Conservation (phyloP, 805 yeast species). For the Wickerhamiella brachini region DNA sequence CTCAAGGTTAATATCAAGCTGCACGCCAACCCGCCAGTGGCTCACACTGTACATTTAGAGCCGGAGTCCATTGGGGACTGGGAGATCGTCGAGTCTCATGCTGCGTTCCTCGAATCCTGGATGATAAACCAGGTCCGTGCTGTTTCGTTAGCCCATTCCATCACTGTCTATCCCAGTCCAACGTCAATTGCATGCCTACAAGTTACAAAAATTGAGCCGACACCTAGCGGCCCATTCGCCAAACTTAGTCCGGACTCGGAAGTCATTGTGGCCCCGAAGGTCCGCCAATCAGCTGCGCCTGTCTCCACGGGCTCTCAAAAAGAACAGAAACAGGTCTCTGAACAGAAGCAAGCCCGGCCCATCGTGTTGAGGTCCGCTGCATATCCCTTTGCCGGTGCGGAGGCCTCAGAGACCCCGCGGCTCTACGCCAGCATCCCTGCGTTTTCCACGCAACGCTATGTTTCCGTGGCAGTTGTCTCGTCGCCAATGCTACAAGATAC, state of each 20-base stretch:
- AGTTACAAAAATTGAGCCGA: constrained; percentile 35
- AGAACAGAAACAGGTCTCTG: not conserved
- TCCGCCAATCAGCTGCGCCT: not conserved
- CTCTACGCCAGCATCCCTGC: constrained; percentile 7
- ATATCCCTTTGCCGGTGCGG: constrained; percentile 6
- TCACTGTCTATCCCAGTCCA: constrained; percentile 60
- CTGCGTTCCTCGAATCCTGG: constrained; percentile 57
- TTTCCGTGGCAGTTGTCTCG: constrained; percentile 6
- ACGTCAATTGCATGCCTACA: constrained; percentile 44
- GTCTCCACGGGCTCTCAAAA: not conserved
- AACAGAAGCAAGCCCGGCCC: not conserved
- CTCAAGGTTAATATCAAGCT: constrained; percentile 32
- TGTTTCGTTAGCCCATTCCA: constrained; percentile 40
- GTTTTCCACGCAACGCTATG: not conserved
- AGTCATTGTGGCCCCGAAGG: constrained; percentile 62
- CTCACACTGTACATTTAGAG: constrained; percentile 56
- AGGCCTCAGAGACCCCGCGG: constrained; percentile 6
- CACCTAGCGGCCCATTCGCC: constrained; percentile 28
- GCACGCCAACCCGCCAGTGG: constrained; percentile 36
- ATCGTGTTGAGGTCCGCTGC: constrained; percentile 4
- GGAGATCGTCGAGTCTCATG: constrained; percentile 80
- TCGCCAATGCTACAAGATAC: constrained; percentile 1
- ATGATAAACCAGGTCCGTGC: constrained; percentile 72
- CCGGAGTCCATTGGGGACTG: constrained; percentile 72
- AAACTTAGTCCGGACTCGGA: constrained; percentile 51